phyloP scores from a whole-genome alignment of 768 basidiomycete genomes.

The Boletus pseudo-olivaceus region DNA sequence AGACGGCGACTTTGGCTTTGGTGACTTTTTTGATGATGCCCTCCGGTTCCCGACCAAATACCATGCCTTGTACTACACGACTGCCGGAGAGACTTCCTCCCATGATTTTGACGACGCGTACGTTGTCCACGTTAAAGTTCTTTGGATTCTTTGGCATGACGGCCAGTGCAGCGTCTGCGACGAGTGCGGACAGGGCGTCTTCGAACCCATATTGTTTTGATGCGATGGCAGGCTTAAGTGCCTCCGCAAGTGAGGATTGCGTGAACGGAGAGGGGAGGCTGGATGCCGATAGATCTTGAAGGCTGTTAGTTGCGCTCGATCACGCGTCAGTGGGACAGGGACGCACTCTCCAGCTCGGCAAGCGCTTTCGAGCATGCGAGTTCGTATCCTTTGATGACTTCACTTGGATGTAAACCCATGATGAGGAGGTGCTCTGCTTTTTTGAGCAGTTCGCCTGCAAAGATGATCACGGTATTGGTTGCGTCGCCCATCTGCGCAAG shows the following conservation, averaged over 20 bases:
- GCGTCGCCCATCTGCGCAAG: conserved; percentile 86
- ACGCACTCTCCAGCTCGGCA: conserved; percentile 87
- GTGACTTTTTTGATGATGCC: conserved; percentile 79
- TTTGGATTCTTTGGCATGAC: conserved; percentile 88
- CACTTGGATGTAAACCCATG: conserved; percentile 97
- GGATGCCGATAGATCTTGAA: conserved; percentile 63
- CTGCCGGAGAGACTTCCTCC: conserved; percentile 85
- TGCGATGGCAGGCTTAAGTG: conserved; percentile 89
- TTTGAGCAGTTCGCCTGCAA: conserved; percentile 93
- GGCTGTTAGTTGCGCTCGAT: conserved; percentile 13
- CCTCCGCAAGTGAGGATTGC: conserved; percentile 61
- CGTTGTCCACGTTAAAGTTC: conserved; percentile 97
- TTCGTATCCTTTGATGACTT: conserved; percentile 94
- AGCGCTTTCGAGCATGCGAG: conserved; percentile 81
- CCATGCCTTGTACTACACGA: conserved; percentile 95
- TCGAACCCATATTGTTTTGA: conserved; percentile 97
- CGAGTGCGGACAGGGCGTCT: conserved; percentile 73
- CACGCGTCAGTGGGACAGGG: conserved; percentile 29
- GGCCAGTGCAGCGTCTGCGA: conserved; percentile 88
- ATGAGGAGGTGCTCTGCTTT: conserved; percentile 87
- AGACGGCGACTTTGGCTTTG: conserved; percentile 93
- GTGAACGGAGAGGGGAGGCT: conserved; percentile 72
- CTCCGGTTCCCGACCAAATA: conserved; percentile 94
- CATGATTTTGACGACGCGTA: conserved; percentile 98
- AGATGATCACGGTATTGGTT: conserved; percentile 92